phyloP scores from a whole-genome alignment of 345 rosid species.

The Arabis alpina region DNA sequence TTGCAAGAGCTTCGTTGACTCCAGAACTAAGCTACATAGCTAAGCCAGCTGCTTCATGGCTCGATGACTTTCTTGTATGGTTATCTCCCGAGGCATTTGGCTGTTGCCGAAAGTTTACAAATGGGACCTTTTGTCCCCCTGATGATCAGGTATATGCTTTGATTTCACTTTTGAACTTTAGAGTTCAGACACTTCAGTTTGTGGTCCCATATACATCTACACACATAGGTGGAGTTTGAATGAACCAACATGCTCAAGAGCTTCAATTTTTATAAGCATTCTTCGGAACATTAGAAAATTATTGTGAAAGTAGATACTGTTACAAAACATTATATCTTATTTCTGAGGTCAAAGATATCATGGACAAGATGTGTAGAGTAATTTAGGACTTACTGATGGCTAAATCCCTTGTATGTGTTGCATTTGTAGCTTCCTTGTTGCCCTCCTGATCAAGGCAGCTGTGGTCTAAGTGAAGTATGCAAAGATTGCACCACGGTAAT shows the following conservation, averaged over 20 bases:
- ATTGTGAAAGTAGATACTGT: not conserved
- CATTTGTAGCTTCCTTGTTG: slow-evolving; percentile 89
- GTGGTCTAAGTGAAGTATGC: slow-evolving; percentile 75
- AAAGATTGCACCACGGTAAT: slow-evolving; percentile 98
- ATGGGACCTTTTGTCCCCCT: slow-evolving; percentile 94
- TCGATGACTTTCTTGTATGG: slow-evolving; percentile 98
- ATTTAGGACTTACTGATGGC: slow-evolving; percentile 22
- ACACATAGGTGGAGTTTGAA: not conserved
- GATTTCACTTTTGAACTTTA: not conserved
- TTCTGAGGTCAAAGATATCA: not conserved
- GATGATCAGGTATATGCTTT: slow-evolving; percentile 74
- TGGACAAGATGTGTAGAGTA: slow-evolving; percentile 4
- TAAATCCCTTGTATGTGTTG: slow-evolving; percentile 8
- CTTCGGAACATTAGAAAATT: not conserved
- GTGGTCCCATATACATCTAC: not conserved
- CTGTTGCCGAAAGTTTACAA: slow-evolving; percentile 91
- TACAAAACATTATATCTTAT: slow-evolving; percentile 10
- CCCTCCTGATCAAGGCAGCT: slow-evolving; percentile 56
- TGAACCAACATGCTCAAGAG: not conserved
- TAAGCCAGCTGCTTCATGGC: slow-evolving; percentile 99
- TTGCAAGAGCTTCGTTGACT: slow-evolving; percentile 76
- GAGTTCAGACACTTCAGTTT: not conserved
- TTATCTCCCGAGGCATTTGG: slow-evolving; percentile 98
- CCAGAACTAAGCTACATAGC: slow-evolving; percentile 93
- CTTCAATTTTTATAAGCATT: slow-evolving; percentile 4